Base-by-base conservation (phyloP, 2,329 filamentous ascomycete genomes). In the Talaromyces sp. region DNA sequence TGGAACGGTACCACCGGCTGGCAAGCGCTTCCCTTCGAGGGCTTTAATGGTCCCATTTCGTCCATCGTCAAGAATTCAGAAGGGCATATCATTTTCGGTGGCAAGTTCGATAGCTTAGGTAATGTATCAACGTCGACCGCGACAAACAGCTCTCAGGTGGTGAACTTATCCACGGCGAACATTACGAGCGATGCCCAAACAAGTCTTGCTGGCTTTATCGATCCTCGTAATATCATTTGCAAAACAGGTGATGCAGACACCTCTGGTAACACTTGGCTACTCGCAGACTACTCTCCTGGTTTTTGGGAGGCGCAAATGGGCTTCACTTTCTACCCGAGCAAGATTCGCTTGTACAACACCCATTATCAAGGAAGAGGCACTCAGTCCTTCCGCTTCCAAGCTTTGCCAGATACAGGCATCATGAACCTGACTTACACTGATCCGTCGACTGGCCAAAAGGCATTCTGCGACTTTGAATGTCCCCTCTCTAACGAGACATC, bases 371-470 rank as follows among this genome's bases (percentile, higher is more conserved):
- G 91, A 61, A 89, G 93, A 69, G 93, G 95, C 35, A 97, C 93
- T 35, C 91, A 91, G 80, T 91, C 90, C 0, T 99, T 92, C 81
- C 88, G 93, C 65, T 96, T 92, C 74, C 92, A 91, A 25, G 91
- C 93, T 19, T 81, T 94, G 66, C 93, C 94, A 5, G 87, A 94
- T 72, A 89, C 91, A 68, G 95, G 95, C 61, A 97, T 99, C 75
- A 91, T 99, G 88, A 97, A 98, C 78, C 85, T 99, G 73, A 96
- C 93, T 43, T 98, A 95, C 71, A 88, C 89, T 68, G 92, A 98
- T 73, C 89, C 90, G 27, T 81, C 75, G 45, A 90, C 87, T 1
- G 90, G 90, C 31, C 80, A 86, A 60, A 89, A 89, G 63, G 79
- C 82, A 35, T 88, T 85, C 65, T 99, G 95, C 79, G 92, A 93